phyloP scores from a whole-genome alignment of 257 asterid species.

The Solanum chiquidenum region DNA sequence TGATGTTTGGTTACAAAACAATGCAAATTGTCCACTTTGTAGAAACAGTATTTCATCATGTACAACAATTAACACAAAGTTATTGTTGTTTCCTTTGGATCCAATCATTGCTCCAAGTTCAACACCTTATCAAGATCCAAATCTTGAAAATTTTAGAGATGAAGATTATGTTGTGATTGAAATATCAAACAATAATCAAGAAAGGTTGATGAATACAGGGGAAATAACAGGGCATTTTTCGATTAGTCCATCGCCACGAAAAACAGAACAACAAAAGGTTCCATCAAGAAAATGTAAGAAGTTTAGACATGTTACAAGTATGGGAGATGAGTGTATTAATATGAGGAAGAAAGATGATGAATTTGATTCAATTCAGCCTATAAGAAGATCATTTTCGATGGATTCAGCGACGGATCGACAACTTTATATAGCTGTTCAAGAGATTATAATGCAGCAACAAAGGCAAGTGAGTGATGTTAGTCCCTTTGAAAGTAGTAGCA shows the following conservation, averaged over 20 bases:
- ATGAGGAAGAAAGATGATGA: constrained; percentile 44
- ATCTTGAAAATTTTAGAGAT: constrained; percentile 21
- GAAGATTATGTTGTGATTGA: constrained; percentile 79
- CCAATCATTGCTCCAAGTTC: constrained; percentile 20
- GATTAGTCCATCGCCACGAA: constrained; percentile 25
- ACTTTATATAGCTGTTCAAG: constrained; percentile 56
- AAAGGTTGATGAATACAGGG: constrained; percentile 10
- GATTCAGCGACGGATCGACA: constrained; percentile 68
- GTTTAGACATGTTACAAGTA: constrained; percentile 27
- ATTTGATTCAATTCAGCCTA: constrained; percentile 38
- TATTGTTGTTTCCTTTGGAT: constrained; percentile 3
- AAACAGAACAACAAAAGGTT: constrained; percentile 3
- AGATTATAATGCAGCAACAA: constrained; percentile 32
- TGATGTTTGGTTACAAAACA: constrained; percentile 86
- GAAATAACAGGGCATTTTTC: constrained; percentile 13
- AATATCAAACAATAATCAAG: constrained; percentile 14
- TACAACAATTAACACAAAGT: background rate
- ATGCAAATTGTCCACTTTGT: constrained; percentile 85
- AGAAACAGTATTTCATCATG: constrained; percentile 43
- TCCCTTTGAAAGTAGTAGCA: constrained; percentile 12
- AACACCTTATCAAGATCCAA: constrained; percentile 19
- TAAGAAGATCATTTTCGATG: constrained; percentile 91
- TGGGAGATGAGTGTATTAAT: constrained; percentile 81
- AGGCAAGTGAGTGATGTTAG: constrained; percentile 11
- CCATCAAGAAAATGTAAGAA: constrained; percentile 22